phyloP scores from a whole-genome alignment of 805 yeast species.

The Candida pini region DNA sequence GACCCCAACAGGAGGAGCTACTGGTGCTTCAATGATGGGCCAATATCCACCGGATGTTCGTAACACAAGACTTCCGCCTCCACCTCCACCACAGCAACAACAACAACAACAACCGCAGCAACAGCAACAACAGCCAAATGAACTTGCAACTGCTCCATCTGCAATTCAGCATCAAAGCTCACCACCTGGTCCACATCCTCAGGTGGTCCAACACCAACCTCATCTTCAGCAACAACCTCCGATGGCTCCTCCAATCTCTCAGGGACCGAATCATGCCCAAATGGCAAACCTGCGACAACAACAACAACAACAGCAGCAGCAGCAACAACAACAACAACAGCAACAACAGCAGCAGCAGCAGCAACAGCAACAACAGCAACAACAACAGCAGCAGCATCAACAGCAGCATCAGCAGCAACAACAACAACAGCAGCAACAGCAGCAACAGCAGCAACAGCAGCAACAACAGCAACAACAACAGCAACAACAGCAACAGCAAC shows the following conservation, averaged over 20 bases:
- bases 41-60: too few relatives aligned
- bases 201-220: constrained; percentile 8
- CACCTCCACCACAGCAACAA: constrained; percentile 1
- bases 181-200: constrained; percentile 14
- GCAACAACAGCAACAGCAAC: neutral
- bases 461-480: neutral
- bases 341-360: constrained; percentile 16
- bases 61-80: too few relatives aligned
- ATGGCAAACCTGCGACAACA: constrained; percentile 6
- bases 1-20: too few relatives aligned
- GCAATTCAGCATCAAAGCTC: neutral
- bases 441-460: constrained; percentile 1
- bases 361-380: constrained; percentile 10
- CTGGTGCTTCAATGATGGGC: neutral
- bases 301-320: constrained; percentile 18
- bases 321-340: constrained; percentile 16
- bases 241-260: constrained; percentile 24
- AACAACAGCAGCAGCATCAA: constrained; percentile 5
- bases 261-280: constrained; percentile 16
- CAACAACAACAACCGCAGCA: constrained; percentile 8
- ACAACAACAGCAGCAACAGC: neutral
- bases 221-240: constrained; percentile 22
- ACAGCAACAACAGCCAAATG: constrained; percentile 6
- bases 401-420: constrained; percentile 33
- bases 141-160: constrained; percentile 1